Conservation (phyloP, 2,329 filamentous ascomycete genomes). For the Alternaria infectoria region DNA sequence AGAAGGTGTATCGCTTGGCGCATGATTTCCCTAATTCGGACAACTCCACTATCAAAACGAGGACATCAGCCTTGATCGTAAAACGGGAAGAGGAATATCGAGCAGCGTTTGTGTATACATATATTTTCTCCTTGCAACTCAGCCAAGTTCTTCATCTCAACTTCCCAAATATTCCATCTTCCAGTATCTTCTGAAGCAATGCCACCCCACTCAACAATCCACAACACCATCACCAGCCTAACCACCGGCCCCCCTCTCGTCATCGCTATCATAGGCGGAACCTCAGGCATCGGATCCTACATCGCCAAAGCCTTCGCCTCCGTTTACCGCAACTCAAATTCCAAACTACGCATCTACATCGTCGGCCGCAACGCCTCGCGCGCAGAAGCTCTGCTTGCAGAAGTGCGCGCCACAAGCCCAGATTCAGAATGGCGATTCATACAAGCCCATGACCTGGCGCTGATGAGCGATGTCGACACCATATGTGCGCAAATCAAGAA, state of each 20-base stretch:
- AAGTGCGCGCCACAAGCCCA: constrained; percentile 36
- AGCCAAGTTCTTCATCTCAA: background rate
- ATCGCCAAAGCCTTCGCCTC: constrained; percentile 23
- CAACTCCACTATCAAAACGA: background rate
- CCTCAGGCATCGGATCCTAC: constrained; percentile 37
- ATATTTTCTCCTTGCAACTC: background rate
- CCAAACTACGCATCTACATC: constrained; percentile 50
- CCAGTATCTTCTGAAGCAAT: background rate
- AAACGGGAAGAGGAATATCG: background rate
- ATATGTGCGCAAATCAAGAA: constrained; percentile 35
- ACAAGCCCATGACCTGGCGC: constrained; percentile 36
- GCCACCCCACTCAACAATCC: constrained; percentile 3
- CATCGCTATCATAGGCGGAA: constrained; percentile 28
- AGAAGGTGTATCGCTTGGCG: background rate
- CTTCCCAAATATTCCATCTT: background rate
- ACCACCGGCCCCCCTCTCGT: constrained; percentile 28
- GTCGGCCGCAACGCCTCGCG: constrained; percentile 49
- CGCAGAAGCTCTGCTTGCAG: constrained; percentile 34
- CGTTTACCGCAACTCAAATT: constrained; percentile 20
- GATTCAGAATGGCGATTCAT: constrained; percentile 45
- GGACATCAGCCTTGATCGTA: background rate
- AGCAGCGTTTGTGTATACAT: background rate
- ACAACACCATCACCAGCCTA: constrained; percentile 18
- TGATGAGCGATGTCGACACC: constrained; percentile 46
- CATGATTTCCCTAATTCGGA: background rate